These are phyloP conservation scores for Zygosaccharomyces pseudobailii DNA, from an alignment of 1,139 yeast genomes.

Conservation along the genomic window DNA sequence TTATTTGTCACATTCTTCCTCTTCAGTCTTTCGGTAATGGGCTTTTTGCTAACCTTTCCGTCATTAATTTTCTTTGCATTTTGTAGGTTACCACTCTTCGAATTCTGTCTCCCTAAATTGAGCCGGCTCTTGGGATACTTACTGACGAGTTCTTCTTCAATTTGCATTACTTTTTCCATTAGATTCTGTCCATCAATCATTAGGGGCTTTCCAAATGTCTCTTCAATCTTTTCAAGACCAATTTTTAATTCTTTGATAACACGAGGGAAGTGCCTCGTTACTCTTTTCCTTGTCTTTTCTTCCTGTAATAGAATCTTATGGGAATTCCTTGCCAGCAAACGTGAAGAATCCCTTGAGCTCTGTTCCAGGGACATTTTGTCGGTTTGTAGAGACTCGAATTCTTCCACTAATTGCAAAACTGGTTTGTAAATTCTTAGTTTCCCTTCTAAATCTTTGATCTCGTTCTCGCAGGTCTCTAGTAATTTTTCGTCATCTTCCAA, in stretches of 20 bases:
- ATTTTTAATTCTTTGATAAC: constrained; percentile 49
- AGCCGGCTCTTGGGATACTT: constrained; percentile 34
- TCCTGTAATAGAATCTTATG: constrained; percentile 77
- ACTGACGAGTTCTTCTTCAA: constrained; percentile 40
- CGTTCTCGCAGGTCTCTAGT: constrained; percentile 57
- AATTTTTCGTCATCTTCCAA: constrained; percentile 47
- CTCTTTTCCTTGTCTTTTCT: constrained; percentile 65
- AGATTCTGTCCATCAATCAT: constrained; percentile 46
- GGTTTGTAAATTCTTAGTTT: constrained; percentile 52
- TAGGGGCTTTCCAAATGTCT: constrained; percentile 38
- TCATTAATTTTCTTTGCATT: background rate
- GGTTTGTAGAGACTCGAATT: constrained; percentile 49
- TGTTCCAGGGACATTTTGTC: constrained; percentile 63
- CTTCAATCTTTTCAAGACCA: constrained; percentile 47
- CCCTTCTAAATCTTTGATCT: constrained; percentile 47
- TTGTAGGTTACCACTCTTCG: background rate
- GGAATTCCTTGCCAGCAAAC: constrained; percentile 70
- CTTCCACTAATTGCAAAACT: constrained; percentile 50
- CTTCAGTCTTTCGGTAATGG: constrained; percentile 4
- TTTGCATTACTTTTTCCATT: constrained; percentile 39
- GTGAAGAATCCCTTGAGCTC: constrained; percentile 73
- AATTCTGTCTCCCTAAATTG: constrained; percentile 12
- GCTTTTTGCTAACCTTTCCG: constrained; percentile 4
- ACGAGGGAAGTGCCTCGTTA: constrained; percentile 63
- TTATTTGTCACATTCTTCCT: background rate